phyloP scores from a whole-genome alignment of 352 stramenopile genomes.

The Thraustotheca clavata region DNA sequence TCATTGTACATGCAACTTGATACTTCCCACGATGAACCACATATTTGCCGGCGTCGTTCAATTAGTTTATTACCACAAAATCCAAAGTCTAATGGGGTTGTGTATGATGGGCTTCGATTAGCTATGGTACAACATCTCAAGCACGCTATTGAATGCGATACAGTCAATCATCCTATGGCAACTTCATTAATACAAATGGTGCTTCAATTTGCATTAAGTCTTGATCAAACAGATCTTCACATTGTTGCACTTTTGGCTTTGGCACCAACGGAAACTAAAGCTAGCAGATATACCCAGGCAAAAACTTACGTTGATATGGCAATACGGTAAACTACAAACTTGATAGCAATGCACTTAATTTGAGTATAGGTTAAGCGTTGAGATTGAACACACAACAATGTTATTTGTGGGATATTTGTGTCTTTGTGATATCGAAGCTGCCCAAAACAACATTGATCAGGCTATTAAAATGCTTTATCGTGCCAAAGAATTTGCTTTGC shows the following conservation, averaged over 20 bases:
- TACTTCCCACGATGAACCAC: not conserved
- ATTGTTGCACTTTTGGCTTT: not conserved
- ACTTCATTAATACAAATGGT: not conserved
- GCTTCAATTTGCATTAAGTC: not conserved
- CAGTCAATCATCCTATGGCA: not conserved
- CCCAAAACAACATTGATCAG: not conserved
- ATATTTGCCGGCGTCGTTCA: not conserved
- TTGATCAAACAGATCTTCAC: slow-evolving; percentile 7
- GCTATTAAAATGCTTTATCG: not conserved
- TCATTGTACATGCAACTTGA: slow-evolving; percentile 15
- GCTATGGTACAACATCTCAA: slow-evolving; percentile 1
- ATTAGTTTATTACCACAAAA: not conserved
- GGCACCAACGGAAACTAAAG: not conserved
- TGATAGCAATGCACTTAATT: not conserved
- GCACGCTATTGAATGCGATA: not conserved
- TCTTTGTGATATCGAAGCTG: slow-evolving; percentile 2
- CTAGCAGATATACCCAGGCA: not conserved
- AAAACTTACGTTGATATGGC: slow-evolving; percentile 4
- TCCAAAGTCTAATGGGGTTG: not conserved
- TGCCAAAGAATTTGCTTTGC: slow-evolving; percentile 1
- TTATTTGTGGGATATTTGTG: not conserved
- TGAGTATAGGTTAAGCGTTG: slow-evolving; percentile 1
- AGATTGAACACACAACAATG: slow-evolving; percentile 8
- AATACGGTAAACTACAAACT: not conserved
- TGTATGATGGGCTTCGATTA: not conserved